These are phyloP conservation scores for Xylariaceae sp. DNA, from an alignment of 2,329 filamentous ascomycete genomes.

Conservation along the genomic window DNA sequence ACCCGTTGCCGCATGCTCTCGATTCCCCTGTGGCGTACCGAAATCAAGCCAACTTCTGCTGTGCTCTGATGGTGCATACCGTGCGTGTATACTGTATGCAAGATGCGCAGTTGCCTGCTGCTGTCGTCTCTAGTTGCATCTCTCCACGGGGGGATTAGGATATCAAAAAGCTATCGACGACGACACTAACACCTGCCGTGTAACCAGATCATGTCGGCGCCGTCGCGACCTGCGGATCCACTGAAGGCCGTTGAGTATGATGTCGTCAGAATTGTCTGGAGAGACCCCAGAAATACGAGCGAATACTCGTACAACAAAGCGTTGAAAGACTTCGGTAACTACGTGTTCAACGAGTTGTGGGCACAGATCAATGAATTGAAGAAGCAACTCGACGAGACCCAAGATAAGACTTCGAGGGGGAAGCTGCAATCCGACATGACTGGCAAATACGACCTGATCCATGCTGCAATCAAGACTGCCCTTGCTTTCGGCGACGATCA, in stretches of 20 bases:
- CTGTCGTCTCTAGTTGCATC: too few species aligned
- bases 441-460: constrained; percentile 40
- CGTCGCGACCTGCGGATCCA: constrained; percentile 14
- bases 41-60: too few species aligned
- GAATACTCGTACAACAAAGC: constrained; percentile 4
- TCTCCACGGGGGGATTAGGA: too few species aligned
- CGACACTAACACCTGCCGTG: neutral
- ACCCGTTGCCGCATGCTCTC: too few species aligned
- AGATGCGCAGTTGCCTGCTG: too few species aligned
- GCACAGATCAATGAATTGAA: constrained; percentile 36
- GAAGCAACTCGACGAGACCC: constrained; percentile 26
- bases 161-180: too few species aligned
- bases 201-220: constrained; percentile 12
- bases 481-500: constrained; percentile 46
- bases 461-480: constrained; percentile 44
- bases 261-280: constrained; percentile 20
- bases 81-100: too few species aligned
- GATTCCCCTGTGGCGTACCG: too few species aligned
- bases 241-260: constrained; percentile 19
- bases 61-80: too few species aligned
- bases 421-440: constrained; percentile 33
- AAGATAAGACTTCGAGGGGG: constrained; percentile 1
- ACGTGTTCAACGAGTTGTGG: constrained; percentile 26
- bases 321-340: constrained; percentile 8
- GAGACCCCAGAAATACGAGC: constrained; percentile 9